Evolutionary conservation across 1,284 basidiomycete species (phyloP).

Genomic region (Cryptococcus deneoformans): DNA sequence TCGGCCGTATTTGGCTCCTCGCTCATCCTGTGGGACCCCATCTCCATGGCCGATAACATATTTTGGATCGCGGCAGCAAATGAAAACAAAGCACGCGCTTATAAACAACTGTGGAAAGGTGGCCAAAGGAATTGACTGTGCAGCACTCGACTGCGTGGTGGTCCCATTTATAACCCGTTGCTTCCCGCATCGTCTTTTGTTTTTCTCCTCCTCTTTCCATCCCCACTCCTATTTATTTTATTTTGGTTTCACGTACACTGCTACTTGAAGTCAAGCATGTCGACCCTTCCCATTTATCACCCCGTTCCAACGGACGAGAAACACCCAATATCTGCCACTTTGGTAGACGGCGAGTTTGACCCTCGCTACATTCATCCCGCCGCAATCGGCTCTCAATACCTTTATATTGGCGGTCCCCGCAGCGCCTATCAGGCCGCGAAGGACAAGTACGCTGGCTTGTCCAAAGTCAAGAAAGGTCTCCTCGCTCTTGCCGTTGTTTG

Average conservation of each 20-base stretch:
- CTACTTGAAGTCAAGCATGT: background rate
- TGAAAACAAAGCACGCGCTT: too few relatives aligned
- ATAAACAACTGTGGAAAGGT: background rate
- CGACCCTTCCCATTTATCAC: constrained; percentile 8
- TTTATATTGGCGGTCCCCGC: background rate
- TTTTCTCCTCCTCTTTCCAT: background rate
- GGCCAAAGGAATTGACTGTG: background rate
- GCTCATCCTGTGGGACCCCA: too few relatives aligned
- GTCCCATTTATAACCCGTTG: background rate
- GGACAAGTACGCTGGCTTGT: constrained; percentile 2
- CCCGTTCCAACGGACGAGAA: constrained; percentile 17
- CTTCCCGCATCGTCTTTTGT: background rate
- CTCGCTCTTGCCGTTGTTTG: constrained; percentile 9
- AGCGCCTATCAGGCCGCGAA: constrained; percentile 1
- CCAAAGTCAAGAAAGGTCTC: constrained; percentile 17
- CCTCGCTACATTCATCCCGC: constrained; percentile 7
- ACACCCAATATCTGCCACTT: background rate
- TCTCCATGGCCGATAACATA: too few relatives aligned
- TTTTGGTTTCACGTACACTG: constrained; percentile 1
- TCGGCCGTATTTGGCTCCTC: too few relatives aligned
- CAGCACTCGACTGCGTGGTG: background rate
- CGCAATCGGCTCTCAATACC: constrained; percentile 4
- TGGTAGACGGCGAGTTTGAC: background rate
- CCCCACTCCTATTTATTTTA: background rate
- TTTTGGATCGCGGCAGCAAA: too few relatives aligned